Evolutionary conservation across 2,329 filamentous ascomycete species (phyloP), one percentile per base, ranked within the genome.

Genomic region (Calonectria fujianensis): DNA sequence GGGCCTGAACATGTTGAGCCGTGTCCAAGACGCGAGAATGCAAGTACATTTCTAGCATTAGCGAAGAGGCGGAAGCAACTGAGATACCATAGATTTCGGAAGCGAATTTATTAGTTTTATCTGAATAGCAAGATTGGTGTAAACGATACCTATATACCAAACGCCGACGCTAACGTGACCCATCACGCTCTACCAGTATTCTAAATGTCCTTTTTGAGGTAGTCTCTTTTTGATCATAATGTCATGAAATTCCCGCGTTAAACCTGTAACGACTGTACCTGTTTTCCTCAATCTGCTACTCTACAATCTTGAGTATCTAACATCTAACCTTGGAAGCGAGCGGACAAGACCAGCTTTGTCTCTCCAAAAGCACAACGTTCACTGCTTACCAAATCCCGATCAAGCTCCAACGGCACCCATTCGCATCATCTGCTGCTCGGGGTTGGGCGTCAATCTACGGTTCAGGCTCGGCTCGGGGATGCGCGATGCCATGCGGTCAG

Each of bases 401-500:
- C 35, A 79, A 7, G 75, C 80, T 39, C 77, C 75, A 45, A 80
- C 74, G 14, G 77, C 79, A 51, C 81, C 80, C 41, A 82, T 61
- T 50, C 77, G 81, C 67, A 81, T 76, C 75, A 81, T 77, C 83
- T 89, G 86, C 78, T 85, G 80, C 81, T 89, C 88, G 6, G 88
- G 88, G 70, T 86, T 88, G 2, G 89, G 89, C 10, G 89, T 90
- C 75, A 89, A 78, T 32, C 88, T 84, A 70, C 84, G 81, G 78
- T 82, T 84, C 51, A 90, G 83, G 24, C 83, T 84, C 13, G 88
- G 87, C 71, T 90, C 88, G 13, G 88, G 86, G 51, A 91, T 88
- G 69, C 90, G 88, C 71, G 90, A 89, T 9, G 89, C 90, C 91
- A 92, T 92, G 69, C 90, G 87, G 80, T 93, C 91, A 16, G 90